Conservation (phyloP, 2,329 filamentous ascomycete genomes). For the Mycocentrospora acerina region DNA sequence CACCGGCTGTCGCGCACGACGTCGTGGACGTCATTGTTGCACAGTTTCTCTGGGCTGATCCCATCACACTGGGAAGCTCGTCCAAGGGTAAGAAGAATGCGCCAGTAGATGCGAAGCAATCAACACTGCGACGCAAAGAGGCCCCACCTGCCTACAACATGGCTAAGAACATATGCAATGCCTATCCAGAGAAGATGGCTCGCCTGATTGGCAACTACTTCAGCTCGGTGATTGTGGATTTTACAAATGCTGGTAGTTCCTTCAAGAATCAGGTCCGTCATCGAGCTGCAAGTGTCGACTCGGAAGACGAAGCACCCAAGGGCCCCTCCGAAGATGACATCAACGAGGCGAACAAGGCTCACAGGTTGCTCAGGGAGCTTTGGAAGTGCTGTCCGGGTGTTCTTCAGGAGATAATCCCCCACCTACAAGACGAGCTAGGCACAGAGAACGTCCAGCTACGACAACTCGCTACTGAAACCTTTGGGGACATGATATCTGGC, state of each 20-base stretch:
- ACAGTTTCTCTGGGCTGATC: constrained; percentile 88
- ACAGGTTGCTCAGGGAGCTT: constrained; percentile 83
- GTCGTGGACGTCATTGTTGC: constrained; percentile 93
- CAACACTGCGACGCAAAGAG: constrained; percentile 80
- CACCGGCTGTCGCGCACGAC: constrained; percentile 71
- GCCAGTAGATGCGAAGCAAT: constrained; percentile 72
- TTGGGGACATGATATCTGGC: constrained; percentile 91
- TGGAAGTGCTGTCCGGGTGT: constrained; percentile 91
- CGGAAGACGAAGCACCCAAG: constrained; percentile 48
- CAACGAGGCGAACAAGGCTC: constrained; percentile 84
- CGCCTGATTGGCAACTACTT: constrained; percentile 95
- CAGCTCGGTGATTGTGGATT: constrained; percentile 91
- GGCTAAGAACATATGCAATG: constrained; percentile 91
- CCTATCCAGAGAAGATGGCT: constrained; percentile 89
- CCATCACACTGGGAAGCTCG: constrained; percentile 52
- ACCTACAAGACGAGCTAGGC: constrained; percentile 87
- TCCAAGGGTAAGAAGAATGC: constrained; percentile 55
- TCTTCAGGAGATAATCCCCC: constrained; percentile 88
- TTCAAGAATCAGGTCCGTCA: constrained; percentile 15
- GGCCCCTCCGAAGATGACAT: constrained; percentile 81
- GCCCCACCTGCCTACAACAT: constrained; percentile 93
- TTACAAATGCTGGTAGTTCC: constrained; percentile 50
- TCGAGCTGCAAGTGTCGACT: constrained; percentile 41
- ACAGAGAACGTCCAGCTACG: constrained; percentile 88
- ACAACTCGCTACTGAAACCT: constrained; percentile 84